A percentile compares a stretch with the other conserved stretches of the same genome.
phyloP scores from a whole-genome alignment of 257 asterid genomes.

The Buddleja alternifolia region DNA sequence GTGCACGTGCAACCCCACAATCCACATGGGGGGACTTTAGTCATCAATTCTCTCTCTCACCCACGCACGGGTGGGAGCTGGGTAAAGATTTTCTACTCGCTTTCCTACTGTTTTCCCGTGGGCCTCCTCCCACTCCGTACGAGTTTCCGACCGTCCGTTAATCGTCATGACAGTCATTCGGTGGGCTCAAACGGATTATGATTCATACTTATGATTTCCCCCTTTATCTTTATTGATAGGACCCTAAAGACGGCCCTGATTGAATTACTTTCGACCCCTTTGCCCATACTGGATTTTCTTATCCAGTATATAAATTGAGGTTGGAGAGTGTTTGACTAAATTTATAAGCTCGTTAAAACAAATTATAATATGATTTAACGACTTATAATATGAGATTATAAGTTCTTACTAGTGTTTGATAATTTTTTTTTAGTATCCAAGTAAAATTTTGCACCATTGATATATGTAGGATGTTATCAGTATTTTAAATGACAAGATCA shows the following conservation, averaged over 20 bases:
- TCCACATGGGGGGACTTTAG: slow-evolving; percentile 65
- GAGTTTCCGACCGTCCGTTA: slow-evolving; percentile 30
- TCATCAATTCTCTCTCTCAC: slow-evolving; percentile 38
- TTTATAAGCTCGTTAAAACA: too few relatives aligned
- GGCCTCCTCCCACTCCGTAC: slow-evolving; percentile 41
- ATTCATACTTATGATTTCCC: slow-evolving; percentile 8
- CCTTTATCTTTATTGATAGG: slow-evolving; percentile 22
- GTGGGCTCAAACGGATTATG: slow-evolving; percentile 28
- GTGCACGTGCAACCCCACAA: slow-evolving; percentile 84
- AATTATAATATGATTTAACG: too few relatives aligned
- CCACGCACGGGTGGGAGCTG: slow-evolving; percentile 46
- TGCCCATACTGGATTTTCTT: neutral
- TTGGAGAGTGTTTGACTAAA: too few relatives aligned
- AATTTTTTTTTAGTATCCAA: too few relatives aligned
- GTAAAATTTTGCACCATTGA: too few relatives aligned
- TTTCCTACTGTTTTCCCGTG: slow-evolving; percentile 22
- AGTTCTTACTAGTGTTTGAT: too few relatives aligned
- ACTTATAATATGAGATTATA: too few relatives aligned
- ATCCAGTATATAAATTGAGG: too few relatives aligned
- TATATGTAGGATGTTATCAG: too few relatives aligned
- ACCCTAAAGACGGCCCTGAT: slow-evolving; percentile 33
- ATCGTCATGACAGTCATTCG: slow-evolving; percentile 46
- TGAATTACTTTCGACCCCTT: slow-evolving; percentile 32
- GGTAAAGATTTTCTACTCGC: slow-evolving; percentile 18
- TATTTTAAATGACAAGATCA: too few relatives aligned